phyloP scores from a whole-genome alignment of 176 grass and related monocot species.

The Oryza punctata region DNA sequence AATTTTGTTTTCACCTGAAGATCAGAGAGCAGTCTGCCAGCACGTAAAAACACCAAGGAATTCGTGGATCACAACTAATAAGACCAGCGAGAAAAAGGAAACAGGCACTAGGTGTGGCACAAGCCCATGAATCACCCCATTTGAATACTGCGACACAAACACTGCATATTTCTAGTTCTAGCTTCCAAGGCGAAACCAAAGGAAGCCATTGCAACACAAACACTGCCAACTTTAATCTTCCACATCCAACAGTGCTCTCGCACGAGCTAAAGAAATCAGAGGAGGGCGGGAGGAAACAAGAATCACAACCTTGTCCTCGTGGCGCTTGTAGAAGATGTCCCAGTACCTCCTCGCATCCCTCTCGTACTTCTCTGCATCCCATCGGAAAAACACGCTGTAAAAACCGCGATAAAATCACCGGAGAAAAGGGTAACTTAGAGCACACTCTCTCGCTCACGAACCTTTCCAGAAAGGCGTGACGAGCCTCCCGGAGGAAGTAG shows the following conservation, averaged over 20 bases:
- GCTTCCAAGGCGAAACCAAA: no score
- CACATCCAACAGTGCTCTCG: background rate
- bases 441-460: conserved; percentile 1
- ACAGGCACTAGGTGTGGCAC: no score
- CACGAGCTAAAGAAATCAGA: background rate
- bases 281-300: background rate
- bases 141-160: no score
- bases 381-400: background rate
- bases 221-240: background rate
- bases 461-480: conserved; percentile 98
- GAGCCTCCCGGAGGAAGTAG: conserved; percentile 63
- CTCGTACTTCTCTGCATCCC: conserved; percentile 84
- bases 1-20: background rate
- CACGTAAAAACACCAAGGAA: background rate
- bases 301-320: conserved; percentile 72
- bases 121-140: no score
- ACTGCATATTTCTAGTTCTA: no score
- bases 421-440: background rate
- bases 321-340: conserved; percentile 96
- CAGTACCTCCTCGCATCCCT: conserved; percentile 88
- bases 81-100: no score
- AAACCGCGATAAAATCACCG: background rate
- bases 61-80: no score
- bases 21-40: background rate
- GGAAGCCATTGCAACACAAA: background rate